Evolutionary conservation across 345 rosid genomes (phyloP).

Genomic region (Laguncularia racemosa): DNA sequence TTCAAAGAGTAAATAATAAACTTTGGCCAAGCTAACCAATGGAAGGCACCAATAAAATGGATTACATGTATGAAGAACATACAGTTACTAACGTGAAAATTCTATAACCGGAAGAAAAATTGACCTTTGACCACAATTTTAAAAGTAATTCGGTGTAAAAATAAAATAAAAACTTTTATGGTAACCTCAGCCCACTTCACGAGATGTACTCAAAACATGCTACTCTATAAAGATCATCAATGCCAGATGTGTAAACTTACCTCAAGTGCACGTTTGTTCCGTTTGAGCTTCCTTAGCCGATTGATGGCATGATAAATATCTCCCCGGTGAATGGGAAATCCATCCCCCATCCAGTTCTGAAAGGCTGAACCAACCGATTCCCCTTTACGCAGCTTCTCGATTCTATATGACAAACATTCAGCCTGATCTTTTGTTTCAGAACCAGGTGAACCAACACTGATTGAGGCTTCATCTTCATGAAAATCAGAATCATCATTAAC

Average conservation of each 20-base stretch:
- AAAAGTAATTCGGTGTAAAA: too few relatives aligned
- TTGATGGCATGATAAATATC: slow-evolving; percentile 74
- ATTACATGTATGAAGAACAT: neutral
- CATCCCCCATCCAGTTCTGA: slow-evolving; percentile 86
- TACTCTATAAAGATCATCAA: neutral
- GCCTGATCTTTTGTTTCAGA: slow-evolving; percentile 29
- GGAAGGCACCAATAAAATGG: neutral
- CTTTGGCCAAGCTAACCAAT: neutral
- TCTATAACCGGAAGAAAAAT: too few relatives aligned
- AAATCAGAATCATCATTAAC: slow-evolving; percentile 13
- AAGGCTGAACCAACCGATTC: slow-evolving; percentile 65
- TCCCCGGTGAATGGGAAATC: slow-evolving; percentile 67
- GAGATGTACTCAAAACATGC: too few relatives aligned
- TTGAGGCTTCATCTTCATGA: slow-evolving; percentile 28
- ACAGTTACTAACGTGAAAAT: too few relatives aligned
- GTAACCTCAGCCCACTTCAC: too few relatives aligned
- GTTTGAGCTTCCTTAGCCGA: slow-evolving; percentile 62
- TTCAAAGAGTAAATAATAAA: neutral
- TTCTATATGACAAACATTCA: slow-evolving; percentile 60
- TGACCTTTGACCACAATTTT: too few relatives aligned
- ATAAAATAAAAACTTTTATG: too few relatives aligned
- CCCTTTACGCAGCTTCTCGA: slow-evolving; percentile 57
- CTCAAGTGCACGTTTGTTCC: slow-evolving; percentile 75
- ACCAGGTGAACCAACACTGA: slow-evolving; percentile 51
- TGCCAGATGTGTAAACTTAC: slow-evolving; percentile 16